Percentiles rank a stretch among this genome's conserved stretches.
These are phyloP conservation scores for Exserohilum turcica DNA, from an alignment of 2,329 filamentous ascomycete genomes.

Conservation along the genomic window DNA sequence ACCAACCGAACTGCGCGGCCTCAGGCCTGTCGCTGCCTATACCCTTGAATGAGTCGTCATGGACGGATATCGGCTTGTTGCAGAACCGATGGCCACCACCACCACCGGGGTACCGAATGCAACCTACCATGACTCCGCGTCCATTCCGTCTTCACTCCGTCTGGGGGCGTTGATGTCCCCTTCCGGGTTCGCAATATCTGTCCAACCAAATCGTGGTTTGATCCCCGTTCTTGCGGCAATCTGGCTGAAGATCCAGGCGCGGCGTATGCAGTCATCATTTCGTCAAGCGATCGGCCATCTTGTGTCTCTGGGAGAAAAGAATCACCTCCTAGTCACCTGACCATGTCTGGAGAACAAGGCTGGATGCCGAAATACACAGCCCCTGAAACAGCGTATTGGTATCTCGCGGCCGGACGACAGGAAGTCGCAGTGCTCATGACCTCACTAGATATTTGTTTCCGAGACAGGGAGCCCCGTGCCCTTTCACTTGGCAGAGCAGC, in stretches of 20 bases:
- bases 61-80: background rate
- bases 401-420: background rate
- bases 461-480: background rate
- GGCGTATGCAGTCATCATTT: constrained; percentile 10
- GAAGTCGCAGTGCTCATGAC: background rate
- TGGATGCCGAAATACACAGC: background rate
- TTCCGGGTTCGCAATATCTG: constrained; percentile 6
- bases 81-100: background rate
- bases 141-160: constrained; percentile 17
- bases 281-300: constrained; percentile 5
- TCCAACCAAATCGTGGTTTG: constrained; percentile 2
- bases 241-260: constrained; percentile 8
- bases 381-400: background rate
- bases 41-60: constrained; percentile 2
- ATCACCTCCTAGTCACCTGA: constrained; percentile 11
- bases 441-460: background rate
- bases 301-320: background rate
- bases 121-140: constrained; percentile 14
- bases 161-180: constrained; percentile 1
- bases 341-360: background rate
- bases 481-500: background rate
- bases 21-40: constrained; percentile 3
- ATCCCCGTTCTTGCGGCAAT: background rate
- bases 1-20: constrained; percentile 2
- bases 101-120: background rate